Percentiles rank a stretch among this genome's conserved stretches.
Evolutionary conservation across 352 stramenopile genomes (phyloP).

Genomic region (Pythium brachiatum): DNA sequence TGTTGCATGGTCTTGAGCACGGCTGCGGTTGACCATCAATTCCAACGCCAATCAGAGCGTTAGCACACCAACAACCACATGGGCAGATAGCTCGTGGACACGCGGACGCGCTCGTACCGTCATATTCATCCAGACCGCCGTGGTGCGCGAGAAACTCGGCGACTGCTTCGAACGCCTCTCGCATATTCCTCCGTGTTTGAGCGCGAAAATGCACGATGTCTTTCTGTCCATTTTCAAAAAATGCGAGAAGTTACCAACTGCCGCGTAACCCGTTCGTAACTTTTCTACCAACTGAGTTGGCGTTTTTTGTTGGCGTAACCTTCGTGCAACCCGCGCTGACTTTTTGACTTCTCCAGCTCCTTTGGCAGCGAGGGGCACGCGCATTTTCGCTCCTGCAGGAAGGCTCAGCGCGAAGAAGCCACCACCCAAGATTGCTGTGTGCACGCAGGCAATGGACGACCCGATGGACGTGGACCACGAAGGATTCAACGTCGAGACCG

Average conservation of each 20-base stretch:
- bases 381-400: conserved; percentile 8
- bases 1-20: conserved; percentile 39
- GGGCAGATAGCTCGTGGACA: background rate
- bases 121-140: conserved; percentile 29
- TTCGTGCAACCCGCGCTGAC: conserved; percentile 26
- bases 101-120: conserved; percentile 13
- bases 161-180: conserved; percentile 23
- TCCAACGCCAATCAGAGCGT: background rate
- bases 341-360: conserved; percentile 10
- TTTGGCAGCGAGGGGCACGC: conserved; percentile 11
- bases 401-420: background rate
- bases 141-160: conserved; percentile 34
- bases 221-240: background rate
- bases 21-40: background rate
- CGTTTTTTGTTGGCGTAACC: conserved; percentile 15
- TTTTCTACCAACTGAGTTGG: conserved; percentile 7
- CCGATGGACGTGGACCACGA: conserved; percentile 33
- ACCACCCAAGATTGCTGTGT: background rate
- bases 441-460: conserved; percentile 21
- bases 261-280: background rate
- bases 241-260: background rate
- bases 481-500: conserved; percentile 32
- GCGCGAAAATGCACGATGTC: background rate
- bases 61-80: background rate
- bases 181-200: conserved; percentile 17